Evolutionary conservation across 306 rosid genomes (phyloP), one percentile per base, ranked within the genome.

Genomic region (Arachis hypogaea): DNA sequence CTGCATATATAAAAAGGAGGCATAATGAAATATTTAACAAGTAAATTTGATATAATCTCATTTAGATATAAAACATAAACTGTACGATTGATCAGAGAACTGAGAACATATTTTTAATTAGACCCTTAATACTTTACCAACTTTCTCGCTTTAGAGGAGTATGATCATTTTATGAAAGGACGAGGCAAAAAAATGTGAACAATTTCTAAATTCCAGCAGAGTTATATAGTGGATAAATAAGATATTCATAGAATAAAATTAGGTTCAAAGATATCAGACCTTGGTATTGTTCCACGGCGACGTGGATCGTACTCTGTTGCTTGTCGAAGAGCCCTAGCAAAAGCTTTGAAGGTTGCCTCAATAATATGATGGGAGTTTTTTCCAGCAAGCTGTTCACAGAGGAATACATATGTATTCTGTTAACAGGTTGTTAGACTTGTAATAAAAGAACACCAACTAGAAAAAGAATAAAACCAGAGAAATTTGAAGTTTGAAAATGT

Each of bases 301-400:
- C 96, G 95, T 29, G 88, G 86, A 58, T 94, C 98, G 77, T 80
- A 80, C 81, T 85, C 93, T 36, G 96, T 87, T 45, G 97, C 99
- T 88, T 88, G 96, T 75, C 96, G 81, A 63, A 94, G 93, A 83
- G 99, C 96, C 82, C 99, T 87, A 12, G 97, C 96, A 89, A 94
- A 92, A 64, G 95, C 99, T 84, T 94, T 94, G 83, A 92, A 94
- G 59, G 99, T 92, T 68, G 99, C 99, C 80, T 94, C 97, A 63
- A 92, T 85, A 55, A 94, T 89, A 85, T 94, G 99, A 85, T 94
- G 99, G 59, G 99, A 92, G 78, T 94, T 94, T 74, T 67, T 84
- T 73, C 97, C 97, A 45, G 95, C 85, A 75, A 94, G 94, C 96
- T 92, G 88, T 58, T 54, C 36, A 50, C 79, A 82, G 68, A 65